Conservation (phyloP, 148 eudicot genomes). For the Pouteria glomerata region DNA sequence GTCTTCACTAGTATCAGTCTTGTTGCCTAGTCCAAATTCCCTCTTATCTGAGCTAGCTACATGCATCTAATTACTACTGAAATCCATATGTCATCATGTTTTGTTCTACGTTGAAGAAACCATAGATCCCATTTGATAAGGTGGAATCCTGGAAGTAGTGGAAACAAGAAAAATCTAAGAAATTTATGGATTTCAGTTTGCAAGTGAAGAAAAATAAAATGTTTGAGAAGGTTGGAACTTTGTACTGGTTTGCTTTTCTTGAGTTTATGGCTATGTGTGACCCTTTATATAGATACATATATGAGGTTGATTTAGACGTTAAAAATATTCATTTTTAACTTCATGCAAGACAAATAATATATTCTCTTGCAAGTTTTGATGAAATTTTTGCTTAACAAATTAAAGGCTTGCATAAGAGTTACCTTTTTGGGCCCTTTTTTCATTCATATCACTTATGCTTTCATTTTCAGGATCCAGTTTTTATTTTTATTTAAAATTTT, state of each 20-base stretch:
- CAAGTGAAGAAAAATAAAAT: neutral
- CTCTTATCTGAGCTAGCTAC: neutral
- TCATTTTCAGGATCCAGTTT: too few species aligned
- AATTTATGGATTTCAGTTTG: neutral
- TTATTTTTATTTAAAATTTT: too few species aligned
- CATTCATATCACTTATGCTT: neutral
- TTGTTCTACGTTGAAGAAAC: neutral
- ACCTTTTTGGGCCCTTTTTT: neutral
- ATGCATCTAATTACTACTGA: neutral
- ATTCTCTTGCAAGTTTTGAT: too few species aligned
- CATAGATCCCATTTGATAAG: neutral
- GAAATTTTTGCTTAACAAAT: neutral
- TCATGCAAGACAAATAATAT: too few species aligned
- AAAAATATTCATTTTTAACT: too few species aligned
- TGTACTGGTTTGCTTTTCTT: neutral
- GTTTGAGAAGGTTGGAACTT: neutral
- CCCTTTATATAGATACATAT: too few species aligned
- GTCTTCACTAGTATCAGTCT: too few species aligned
- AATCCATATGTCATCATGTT: too few species aligned
- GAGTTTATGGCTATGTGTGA: too few species aligned
- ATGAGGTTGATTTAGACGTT: too few species aligned
- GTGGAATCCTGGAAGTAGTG: neutral
- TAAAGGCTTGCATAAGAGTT: too few species aligned
- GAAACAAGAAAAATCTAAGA: neutral
- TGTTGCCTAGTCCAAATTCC: too few species aligned